These are phyloP conservation scores for Somion occarium DNA, from an alignment of 1,284 basidiomycete genomes.

Conservation along the genomic window DNA sequence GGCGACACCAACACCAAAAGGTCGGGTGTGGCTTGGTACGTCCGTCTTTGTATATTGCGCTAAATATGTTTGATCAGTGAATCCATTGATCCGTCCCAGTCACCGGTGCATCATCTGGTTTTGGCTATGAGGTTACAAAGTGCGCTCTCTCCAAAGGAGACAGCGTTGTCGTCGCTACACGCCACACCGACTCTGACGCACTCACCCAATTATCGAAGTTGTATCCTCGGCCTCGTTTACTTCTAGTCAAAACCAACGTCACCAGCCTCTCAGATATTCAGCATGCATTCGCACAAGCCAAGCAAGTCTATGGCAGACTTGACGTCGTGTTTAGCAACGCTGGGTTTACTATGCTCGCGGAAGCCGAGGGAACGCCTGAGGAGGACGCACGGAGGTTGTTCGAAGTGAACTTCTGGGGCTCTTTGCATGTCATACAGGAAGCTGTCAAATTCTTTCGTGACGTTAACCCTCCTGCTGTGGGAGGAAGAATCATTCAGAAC, in stretches of 20 bases:
- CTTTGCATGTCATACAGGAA: slow-evolving; percentile 27
- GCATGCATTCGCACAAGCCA: slow-evolving; percentile 30
- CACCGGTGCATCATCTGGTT: slow-evolving; percentile 7
- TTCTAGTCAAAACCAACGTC: slow-evolving; percentile 35
- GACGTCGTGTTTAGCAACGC: slow-evolving; percentile 44
- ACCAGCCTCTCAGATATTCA: slow-evolving; percentile 23
- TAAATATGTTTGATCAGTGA: too few species aligned
- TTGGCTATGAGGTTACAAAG: slow-evolving; percentile 3
- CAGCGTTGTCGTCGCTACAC: slow-evolving; percentile 2
- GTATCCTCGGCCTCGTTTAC: slow-evolving; percentile 19
- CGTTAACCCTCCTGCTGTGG: slow-evolving; percentile 25
- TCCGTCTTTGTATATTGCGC: too few species aligned
- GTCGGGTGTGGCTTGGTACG: neutral
- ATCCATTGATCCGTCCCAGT: too few species aligned
- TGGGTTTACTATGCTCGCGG: slow-evolving; percentile 24
- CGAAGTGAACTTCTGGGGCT: slow-evolving; percentile 36
- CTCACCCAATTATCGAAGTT: neutral
- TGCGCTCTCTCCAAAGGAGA: slow-evolving; percentile 1
- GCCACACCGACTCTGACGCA: neutral
- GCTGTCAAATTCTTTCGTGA: slow-evolving; percentile 33
- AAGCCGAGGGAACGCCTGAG: slow-evolving; percentile 31
- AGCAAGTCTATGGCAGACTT: slow-evolving; percentile 33
- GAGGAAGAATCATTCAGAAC: slow-evolving; percentile 31
- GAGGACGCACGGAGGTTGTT: slow-evolving; percentile 27
- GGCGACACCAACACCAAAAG: too few species aligned